Evolutionary conservation across 2,329 filamentous ascomycete genomes (phyloP), one percentile per base, ranked within the genome.

Genomic region (Lomentospora prolificans): DNA sequence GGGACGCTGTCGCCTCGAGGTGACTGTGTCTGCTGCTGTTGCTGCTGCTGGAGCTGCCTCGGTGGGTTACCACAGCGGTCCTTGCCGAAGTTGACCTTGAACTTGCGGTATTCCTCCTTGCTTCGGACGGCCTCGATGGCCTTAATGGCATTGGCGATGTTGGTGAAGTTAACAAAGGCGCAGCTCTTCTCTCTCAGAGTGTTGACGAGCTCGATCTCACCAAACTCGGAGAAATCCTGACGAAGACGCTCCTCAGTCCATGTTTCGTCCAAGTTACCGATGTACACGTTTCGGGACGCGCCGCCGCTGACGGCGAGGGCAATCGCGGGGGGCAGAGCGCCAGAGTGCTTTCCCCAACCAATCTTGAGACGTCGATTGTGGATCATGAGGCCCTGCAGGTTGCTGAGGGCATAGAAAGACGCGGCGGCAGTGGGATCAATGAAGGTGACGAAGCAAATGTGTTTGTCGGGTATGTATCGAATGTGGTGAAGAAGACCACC

Each of bases 61-160:
- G 94, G 94, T 54, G 94, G 87, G 73, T 99, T 99, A 62, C 94
- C 94, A 65, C 94, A 99, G 57, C 94, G 85, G 68, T 99, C 94
- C 76, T 99, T 99, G 72, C 94, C 94, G 68, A 99, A 99, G 76
- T 99, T 99, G 70, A 99, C 92, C 80, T 99, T 99, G 84, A 99
- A 99, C 64, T 94, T 86, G 72, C 85, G 89, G 79, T 99, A 99
- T 66, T 99, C 94, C 46, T 97, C 94, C 67, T 91, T 90, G 66
- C 90, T 88, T 57, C 94, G 85, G 61, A 99, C 85, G 22, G 91
- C 94, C 72, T 99, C 94, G 61, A 99, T 99, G 1, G 94, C 94
- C 77, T 99, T 99, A 78, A 99, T 99, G 53, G 94, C 94, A 64
- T 99, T 99, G 67, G 94, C 94, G 68, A 99, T 99, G 75, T 99